phyloP scores from a whole-genome alignment of 2,329 filamentous ascomycete genomes.

The Trichophyton simii region DNA sequence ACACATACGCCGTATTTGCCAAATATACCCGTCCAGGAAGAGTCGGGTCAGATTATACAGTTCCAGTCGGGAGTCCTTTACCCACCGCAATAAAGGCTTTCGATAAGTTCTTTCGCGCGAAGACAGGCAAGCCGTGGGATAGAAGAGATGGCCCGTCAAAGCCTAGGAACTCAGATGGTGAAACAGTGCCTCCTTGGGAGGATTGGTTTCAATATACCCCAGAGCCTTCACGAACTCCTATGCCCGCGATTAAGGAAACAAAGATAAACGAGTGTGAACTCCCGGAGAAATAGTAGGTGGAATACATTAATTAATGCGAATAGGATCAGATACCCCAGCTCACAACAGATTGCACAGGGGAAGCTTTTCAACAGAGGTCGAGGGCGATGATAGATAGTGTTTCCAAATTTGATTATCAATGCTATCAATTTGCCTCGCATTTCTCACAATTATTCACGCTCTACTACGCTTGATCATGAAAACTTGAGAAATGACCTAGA shows the following conservation, averaged over 20 bases:
- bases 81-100: conserved; percentile 40
- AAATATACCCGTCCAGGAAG: conserved; percentile 31
- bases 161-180: conserved; percentile 17
- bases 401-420: too few relatives aligned
- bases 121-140: conserved; percentile 50
- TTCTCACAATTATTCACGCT: too few relatives aligned
- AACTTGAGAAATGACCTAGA: background rate
- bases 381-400: background rate
- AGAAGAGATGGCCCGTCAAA: conserved; percentile 21
- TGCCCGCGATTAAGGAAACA: background rate
- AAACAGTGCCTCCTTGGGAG: conserved; percentile 17
- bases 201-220: conserved; percentile 24
- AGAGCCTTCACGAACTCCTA: background rate
- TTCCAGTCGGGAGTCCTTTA: conserved; percentile 22
- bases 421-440: too few relatives aligned
- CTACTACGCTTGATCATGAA: too few relatives aligned
- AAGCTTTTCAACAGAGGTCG: too few relatives aligned
- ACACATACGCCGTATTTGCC: conserved; percentile 49
- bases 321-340: background rate
- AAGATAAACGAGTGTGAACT: background rate
- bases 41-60: conserved; percentile 23
- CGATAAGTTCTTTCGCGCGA: conserved; percentile 44
- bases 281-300: background rate
- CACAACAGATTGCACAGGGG: too few relatives aligned
- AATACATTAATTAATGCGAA: background rate